Evolutionary conservation across 768 basidiomycete genomes (phyloP), one percentile per base, ranked within the genome.

Genomic region (Cyathus striatus): DNA sequence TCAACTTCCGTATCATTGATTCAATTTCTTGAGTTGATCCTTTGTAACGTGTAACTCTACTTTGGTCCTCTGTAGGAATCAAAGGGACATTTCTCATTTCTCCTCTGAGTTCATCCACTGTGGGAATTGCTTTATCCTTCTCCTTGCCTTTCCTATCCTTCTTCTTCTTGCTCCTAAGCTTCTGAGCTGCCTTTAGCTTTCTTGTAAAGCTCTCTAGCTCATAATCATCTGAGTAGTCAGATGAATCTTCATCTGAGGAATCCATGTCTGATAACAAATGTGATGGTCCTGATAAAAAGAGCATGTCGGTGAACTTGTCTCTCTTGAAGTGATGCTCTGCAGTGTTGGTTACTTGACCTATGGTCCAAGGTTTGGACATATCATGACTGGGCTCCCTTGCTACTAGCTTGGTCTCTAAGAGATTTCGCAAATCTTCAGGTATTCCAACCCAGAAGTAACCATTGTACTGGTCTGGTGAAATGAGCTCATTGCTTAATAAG

Each of bases 391-490:
- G 41, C 9, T 21, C n/a, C n/a, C n/a, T n/a, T n/a, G n/a, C n/a
- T n/a, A n/a, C n/a, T n/a, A n/a, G n/a, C n/a, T n/a, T n/a, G 5
- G 42, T 13, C 13, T 42, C n/a, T n/a, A 51, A 24, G 1, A 40
- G 6, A 10, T 16, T 9, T 39, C 12, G 9, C 5, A 49, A 6
- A 3, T 26, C 17, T 0, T 6, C 3, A 14, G 45, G 45, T 1
- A 52, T 37, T 30, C 50, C 48, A n/a, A 23, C 22, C 48, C 47
- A 52, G 22, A 42, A 49, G 18, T 46, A 44, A 4, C 41, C 40
- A 13, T 44, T 0, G 18, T 49, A 46, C 2, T 49, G 22, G 21
- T n/a, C 4, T 0, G n/a, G n/a, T n/a, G n/a, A n/a, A n/a, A n/a
- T n/a, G n/a, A n/a, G n/a, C n/a, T n/a, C n/a, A n/a, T n/a, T n/a